Base-by-base conservation (phyloP, 2,329 filamentous ascomycete genomes). In the Diaporthe batatas region DNA sequence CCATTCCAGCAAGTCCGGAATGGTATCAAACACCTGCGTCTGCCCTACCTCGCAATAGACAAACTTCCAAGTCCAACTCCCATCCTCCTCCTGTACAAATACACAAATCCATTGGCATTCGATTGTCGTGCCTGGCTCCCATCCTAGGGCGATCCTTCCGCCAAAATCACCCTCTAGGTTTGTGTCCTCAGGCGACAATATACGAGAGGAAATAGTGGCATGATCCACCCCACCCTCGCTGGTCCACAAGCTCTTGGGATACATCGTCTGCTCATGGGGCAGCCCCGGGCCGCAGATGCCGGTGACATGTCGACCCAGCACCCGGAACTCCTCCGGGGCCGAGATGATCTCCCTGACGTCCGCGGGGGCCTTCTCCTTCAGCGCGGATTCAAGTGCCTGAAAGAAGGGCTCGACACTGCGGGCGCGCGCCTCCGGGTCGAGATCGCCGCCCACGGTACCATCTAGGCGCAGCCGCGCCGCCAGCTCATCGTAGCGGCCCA, bases 291-390 rank as follows among this genome's bases (percentile, higher is more conserved):
- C 21, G 32, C 32, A 2, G 36, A 39, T 58, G 54, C 54, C 54
- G 21, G 6, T 12, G 2, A 58, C 21, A 6, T 58, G 32, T 39
- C 14, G 11, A 5, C 21, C 54, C 54, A 58, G n/a, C 4, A 58
- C 54, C 39, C 32, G 54, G 32, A 58, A 58, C 14, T 58, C 54
- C 54, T 58, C 32, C 6, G 54, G 54, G 54, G 39, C 54, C 2
- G 54, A 36, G 21, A 58, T 39, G 54, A 34, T 58, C 0, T 58
- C 54, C 21, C 36, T 58, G 12, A 58, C 21, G 6, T 39, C 54
- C 12, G 23, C 32, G 8, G 32, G 54, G 21, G 32, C 54, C 32
- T 8, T 58, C 39, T 39, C 54, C 54, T 14, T 14, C 11, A 58
- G 21, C 32, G 54, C 54, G 21, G 54, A 21, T 39, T 23, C 54